These are phyloP conservation scores for Pseudoneurospora amorphoporcata DNA, from an alignment of 495 filamentous ascomycete species.

Conservation along the genomic window DNA sequence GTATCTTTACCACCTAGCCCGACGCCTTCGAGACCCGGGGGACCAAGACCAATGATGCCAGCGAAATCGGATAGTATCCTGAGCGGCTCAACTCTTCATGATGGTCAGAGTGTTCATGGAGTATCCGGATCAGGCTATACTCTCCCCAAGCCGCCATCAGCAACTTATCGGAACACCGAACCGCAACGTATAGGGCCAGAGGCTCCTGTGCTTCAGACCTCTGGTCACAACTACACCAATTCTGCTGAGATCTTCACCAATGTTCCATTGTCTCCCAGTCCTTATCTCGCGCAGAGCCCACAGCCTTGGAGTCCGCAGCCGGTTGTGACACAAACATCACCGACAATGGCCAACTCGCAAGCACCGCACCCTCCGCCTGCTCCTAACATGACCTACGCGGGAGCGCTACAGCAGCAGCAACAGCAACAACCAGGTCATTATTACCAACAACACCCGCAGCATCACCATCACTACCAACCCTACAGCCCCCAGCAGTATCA, in stretches of 20 bases:
- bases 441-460: not conserved
- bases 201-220: not conserved
- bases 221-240: not conserved
- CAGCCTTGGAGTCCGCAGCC: not conserved
- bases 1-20: not conserved
- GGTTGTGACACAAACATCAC: not conserved
- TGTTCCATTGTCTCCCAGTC: not conserved
- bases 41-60: not conserved
- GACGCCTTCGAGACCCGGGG: not conserved
- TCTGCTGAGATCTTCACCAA: not conserved
- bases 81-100: not conserved
- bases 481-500: not conserved
- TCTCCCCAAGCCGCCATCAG: not conserved
- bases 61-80: not conserved
- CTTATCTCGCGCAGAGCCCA: not conserved
- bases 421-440: not conserved
- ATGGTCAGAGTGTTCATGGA: not conserved
- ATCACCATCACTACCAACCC: not conserved
- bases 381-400: not conserved
- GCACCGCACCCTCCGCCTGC: not conserved
- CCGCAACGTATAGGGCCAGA: not conserved
- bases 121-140: not conserved
- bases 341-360: not conserved
- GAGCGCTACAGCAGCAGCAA: not conserved
- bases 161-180: not conserved